phyloP scores from a whole-genome alignment of 352 stramenopile genomes.

The Phytophthora niederhauseri region DNA sequence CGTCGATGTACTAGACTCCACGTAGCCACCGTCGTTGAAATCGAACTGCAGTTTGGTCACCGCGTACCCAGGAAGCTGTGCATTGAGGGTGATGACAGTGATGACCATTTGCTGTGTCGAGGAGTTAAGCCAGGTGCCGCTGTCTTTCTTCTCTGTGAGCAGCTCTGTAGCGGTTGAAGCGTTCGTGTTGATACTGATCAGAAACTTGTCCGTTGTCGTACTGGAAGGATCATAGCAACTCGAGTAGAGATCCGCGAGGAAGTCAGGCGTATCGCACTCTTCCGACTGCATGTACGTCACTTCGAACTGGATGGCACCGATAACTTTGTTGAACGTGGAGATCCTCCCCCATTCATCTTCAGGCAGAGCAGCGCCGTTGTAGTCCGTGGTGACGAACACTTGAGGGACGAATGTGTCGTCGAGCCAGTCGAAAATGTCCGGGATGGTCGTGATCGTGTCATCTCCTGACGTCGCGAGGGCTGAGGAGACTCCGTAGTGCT shows the following conservation, averaged over 20 bases:
- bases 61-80: conserved; percentile 42
- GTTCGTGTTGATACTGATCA: conserved; percentile 45
- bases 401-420: conserved; percentile 46
- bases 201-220: conserved; percentile 21
- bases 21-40: conserved; percentile 45
- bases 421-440: conserved; percentile 54
- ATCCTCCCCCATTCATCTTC: conserved; percentile 36
- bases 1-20: conserved; percentile 34
- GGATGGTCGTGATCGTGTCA: conserved; percentile 47
- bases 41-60: conserved; percentile 42
- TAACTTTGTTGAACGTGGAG: conserved; percentile 45
- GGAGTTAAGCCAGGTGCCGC: conserved; percentile 38
- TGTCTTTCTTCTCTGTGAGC: conserved; percentile 34
- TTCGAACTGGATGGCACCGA: conserved; percentile 44
- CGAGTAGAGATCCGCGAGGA: conserved; percentile 41
- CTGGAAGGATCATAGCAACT: conserved; percentile 40
- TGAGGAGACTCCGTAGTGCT: conserved; percentile 38
- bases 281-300: conserved; percentile 19
- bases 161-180: conserved; percentile 18
- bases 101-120: conserved; percentile 42
- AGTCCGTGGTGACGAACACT: conserved; percentile 53
- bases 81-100: conserved; percentile 56
- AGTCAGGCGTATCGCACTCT: conserved; percentile 32
- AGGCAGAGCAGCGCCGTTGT: conserved; percentile 41
- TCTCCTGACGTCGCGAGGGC: conserved; percentile 45